Evolutionary conservation across 1,284 basidiomycete species (phyloP).

Genomic region (Leccinum ponderosum): DNA sequence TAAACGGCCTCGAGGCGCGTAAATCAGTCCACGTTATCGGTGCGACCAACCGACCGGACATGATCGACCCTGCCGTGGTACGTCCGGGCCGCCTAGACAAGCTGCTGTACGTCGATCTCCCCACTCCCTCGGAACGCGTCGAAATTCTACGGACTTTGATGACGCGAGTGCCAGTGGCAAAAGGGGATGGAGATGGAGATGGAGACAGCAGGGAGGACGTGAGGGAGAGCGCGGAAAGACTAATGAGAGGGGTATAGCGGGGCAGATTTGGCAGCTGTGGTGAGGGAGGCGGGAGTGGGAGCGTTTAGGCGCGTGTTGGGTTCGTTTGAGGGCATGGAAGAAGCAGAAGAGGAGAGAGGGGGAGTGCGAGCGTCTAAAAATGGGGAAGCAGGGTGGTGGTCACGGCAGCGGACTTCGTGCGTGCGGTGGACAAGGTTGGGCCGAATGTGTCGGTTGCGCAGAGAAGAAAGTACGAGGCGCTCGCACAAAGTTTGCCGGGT

Average conservation of each 20-base stretch:
- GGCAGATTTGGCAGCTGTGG: constrained; percentile 85
- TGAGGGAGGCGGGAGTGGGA: constrained; percentile 87
- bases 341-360: background rate
- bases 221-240: constrained; percentile 38
- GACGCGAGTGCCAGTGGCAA: constrained; percentile 69
- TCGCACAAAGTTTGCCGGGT: constrained; percentile 82
- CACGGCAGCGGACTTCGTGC: constrained; percentile 66
- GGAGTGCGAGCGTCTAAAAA: constrained; percentile 4
- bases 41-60: constrained; percentile 98
- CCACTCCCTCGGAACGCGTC: constrained; percentile 71
- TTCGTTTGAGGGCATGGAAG: constrained; percentile 50
- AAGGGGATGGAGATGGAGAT: background rate
- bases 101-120: constrained; percentile 94
- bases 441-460: constrained; percentile 87
- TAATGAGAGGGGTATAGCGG: constrained; percentile 81
- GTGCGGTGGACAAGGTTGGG: constrained; percentile 80
- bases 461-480: constrained; percentile 77
- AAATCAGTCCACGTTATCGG: constrained; percentile 95
- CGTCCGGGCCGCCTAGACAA: constrained; percentile 96
- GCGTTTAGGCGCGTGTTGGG: constrained; percentile 78
- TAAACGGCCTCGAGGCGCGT: constrained; percentile 90
- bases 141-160: constrained; percentile 82
- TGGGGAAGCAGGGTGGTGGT: constrained; percentile 43
- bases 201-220: constrained; percentile 27
- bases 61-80: constrained; percentile 99